Base-by-base conservation (phyloP, 2,329 filamentous ascomycete genomes). In the Pseudocercospora musae region DNA sequence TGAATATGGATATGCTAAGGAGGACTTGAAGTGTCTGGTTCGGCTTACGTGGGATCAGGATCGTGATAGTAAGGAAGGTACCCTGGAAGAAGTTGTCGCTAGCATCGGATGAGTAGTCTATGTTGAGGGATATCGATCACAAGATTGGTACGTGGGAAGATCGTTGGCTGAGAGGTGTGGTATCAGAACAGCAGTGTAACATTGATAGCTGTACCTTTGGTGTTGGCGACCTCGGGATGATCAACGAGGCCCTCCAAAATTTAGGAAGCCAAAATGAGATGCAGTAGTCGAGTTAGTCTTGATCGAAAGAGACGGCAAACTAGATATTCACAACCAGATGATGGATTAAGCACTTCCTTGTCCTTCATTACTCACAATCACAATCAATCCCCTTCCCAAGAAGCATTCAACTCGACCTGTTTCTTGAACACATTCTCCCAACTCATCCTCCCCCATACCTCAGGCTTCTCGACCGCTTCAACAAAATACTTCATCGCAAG, bases 401-500 rank as follows among this genome's bases (percentile, higher is more conserved):
- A 25, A 3, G 18, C 25, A 20, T 23, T 29, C 8, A 78, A 72
- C 63, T 75, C 71, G 6, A 52, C 49, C 11, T 62, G 63, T 44
- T 73, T 68, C 10, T 68, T 57, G 8, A 52, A 57, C 8, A 76
- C 63, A 13, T 76, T 70, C 1, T 42, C 49, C 79, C 79, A 81
- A 1, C 71, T 65, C 56, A 83, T 65, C 2, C 59, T 46, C 9
- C 72, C 71, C 82, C 81, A 84, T 59, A 73, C 75, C 44, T 73
- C 72, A 0, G 78, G 78, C 20, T 77, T 73, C 66, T 79, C 74
- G 31, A 78, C 66, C 3, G 82, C 80, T 55, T 83, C 78, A 1
- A 80, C 74, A 64, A 78, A 85, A 69, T 85, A 81, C 69, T 80
- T 84, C 62, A 85, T 67, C 0, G 82, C 82, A 20, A 84, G 61